Conservation (phyloP, 176 grass and related monocot species). For the Oryza meridionalis region DNA sequence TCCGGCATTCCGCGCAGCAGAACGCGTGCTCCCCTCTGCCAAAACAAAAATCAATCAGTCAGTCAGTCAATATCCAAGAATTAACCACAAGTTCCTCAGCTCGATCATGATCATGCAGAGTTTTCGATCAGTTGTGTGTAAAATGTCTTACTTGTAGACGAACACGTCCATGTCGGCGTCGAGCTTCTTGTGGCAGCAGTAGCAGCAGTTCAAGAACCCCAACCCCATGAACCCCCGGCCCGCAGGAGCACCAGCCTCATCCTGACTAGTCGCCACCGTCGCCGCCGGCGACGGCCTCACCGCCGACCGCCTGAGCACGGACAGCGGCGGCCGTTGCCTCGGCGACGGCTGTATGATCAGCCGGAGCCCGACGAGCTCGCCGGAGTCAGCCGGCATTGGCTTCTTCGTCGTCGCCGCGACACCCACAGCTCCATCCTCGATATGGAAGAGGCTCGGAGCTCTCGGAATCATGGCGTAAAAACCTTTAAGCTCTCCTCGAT, state of each 20-base stretch:
- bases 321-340: neutral
- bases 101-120: neutral
- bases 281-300: neutral
- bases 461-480: slow-evolving; percentile 35
- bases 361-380: slow-evolving; percentile 57
- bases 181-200: slow-evolving; percentile 62
- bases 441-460: slow-evolving; percentile 36
- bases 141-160: slow-evolving; percentile 63
- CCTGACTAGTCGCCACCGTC: neutral
- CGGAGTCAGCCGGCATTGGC: neutral
- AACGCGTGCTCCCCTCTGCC: slow-evolving; percentile 70
- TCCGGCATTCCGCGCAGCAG: slow-evolving; percentile 61
- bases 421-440: slow-evolving; percentile 7
- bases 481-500: neutral
- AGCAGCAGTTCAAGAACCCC: slow-evolving; percentile 68
- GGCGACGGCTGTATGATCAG: slow-evolving; percentile 63
- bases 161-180: slow-evolving; percentile 68
- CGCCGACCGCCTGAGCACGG: slow-evolving; percentile 52
- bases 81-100: neutral
- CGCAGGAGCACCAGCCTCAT: neutral
- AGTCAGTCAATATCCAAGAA: neutral
- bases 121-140: too few relatives aligned
- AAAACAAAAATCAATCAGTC: neutral
- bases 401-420: too few relatives aligned
- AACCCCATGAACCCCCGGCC: neutral